Conservation (phyloP, 1,284 basidiomycete genomes). For the Ustilago esculenta region DNA sequence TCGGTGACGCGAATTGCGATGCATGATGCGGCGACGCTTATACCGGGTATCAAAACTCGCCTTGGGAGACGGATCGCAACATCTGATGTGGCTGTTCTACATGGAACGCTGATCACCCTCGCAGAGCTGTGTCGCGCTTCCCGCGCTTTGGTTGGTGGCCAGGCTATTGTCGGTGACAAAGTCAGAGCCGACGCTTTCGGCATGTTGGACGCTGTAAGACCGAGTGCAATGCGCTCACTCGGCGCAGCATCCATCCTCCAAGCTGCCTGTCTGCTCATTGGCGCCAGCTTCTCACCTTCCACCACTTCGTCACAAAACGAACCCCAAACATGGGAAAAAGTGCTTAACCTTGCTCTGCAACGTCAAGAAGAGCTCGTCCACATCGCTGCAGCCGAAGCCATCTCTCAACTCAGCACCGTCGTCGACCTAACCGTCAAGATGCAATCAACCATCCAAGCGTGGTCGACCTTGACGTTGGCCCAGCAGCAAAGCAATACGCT, state of each 20-base stretch:
- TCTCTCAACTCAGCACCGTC: slow-evolving; percentile 76
- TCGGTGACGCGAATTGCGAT: slow-evolving; percentile 78
- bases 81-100: slow-evolving; percentile 76
- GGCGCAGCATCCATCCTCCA: slow-evolving; percentile 79
- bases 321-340: slow-evolving; percentile 29
- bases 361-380: slow-evolving; percentile 77
- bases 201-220: slow-evolving; percentile 72
- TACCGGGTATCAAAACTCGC: slow-evolving; percentile 69
- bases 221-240: slow-evolving; percentile 73
- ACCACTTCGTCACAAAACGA: slow-evolving; percentile 8
- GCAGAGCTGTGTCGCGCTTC: slow-evolving; percentile 74
- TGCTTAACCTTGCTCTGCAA: slow-evolving; percentile 79
- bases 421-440: slow-evolving; percentile 72
- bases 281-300: slow-evolving; percentile 62
- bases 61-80: slow-evolving; percentile 20
- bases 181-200: slow-evolving; percentile 68
- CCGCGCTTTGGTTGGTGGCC: slow-evolving; percentile 68
- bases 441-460: slow-evolving; percentile 71
- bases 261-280: slow-evolving; percentile 79
- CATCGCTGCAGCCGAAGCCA: slow-evolving; percentile 75
- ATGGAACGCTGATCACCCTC: slow-evolving; percentile 82
- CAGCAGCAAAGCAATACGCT: slow-evolving; percentile 81
- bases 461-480: slow-evolving; percentile 72
- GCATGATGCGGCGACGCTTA: slow-evolving; percentile 73
- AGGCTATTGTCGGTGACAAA: background rate